Evolutionary conservation across 805 yeast genomes (phyloP).

Genomic region (Wickerhamomyces kurtzmanii): DNA sequence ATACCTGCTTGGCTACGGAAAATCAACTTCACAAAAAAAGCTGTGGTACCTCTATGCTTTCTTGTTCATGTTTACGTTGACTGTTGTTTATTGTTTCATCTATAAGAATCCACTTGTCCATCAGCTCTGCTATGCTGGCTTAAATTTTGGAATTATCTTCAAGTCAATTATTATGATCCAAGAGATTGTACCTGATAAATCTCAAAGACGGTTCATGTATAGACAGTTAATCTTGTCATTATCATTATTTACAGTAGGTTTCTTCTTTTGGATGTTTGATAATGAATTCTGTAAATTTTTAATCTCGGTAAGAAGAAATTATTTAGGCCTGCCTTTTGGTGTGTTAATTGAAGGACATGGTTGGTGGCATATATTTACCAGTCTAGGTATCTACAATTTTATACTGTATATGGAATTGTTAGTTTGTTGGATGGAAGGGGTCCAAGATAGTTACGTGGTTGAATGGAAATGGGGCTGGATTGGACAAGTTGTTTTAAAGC

Average conservation of each 20-base stretch:
- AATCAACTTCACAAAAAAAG: constrained; percentile 19
- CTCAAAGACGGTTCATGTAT: constrained; percentile 20
- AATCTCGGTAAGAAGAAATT: constrained; percentile 5
- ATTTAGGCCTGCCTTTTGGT: too few relatives aligned
- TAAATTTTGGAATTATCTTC: constrained; percentile 51
- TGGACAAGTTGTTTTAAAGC: too few relatives aligned
- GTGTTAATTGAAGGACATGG: too few relatives aligned
- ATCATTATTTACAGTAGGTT: constrained; percentile 55
- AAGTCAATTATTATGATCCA: constrained; percentile 37
- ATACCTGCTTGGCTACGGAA: constrained; percentile 47
- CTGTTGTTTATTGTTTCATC: constrained; percentile 45
- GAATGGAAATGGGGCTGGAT: too few relatives aligned
- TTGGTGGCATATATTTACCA: too few relatives aligned
- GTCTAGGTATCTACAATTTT: too few relatives aligned
- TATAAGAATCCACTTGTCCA: constrained; percentile 68
- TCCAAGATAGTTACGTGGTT: too few relatives aligned
- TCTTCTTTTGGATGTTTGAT: constrained; percentile 69
- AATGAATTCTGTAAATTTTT: constrained; percentile 46
- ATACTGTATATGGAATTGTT: too few relatives aligned
- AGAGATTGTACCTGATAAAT: constrained; percentile 3
- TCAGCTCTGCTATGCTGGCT: constrained; percentile 59
- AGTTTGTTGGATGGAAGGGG: too few relatives aligned
- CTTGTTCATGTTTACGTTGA: too few relatives aligned
- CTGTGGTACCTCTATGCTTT: too few relatives aligned
- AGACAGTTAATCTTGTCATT: constrained; percentile 42